Percentiles rank a stretch among this genome's conserved stretches.
These are phyloP conservation scores for Mortierella sp. DNA, from an alignment of 371 early-diverging fungal species.

Conservation along the genomic window DNA sequence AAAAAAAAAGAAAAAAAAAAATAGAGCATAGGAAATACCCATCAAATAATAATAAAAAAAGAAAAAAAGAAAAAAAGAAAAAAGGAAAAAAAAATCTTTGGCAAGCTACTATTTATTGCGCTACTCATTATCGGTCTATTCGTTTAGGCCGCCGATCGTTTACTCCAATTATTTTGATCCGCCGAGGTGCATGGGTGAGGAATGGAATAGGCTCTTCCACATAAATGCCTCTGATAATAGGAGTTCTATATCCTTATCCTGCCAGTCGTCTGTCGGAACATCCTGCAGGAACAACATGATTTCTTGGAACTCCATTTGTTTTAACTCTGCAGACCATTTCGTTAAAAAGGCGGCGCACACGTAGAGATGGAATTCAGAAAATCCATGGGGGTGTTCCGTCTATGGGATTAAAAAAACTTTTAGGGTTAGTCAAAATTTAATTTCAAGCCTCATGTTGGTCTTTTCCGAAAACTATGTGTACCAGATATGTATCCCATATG, in stretches of 20 bases:
- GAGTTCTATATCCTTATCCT: slow-evolving; percentile 91
- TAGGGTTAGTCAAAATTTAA: background rate
- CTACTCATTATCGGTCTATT: too few species aligned
- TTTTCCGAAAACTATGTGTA: slow-evolving; percentile 38
- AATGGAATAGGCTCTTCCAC: slow-evolving; percentile 95
- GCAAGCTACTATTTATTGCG: too few species aligned
- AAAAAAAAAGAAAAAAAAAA: too few species aligned
- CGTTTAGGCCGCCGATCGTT: background rate
- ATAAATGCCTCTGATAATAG: slow-evolving; percentile 95
- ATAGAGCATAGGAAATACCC: too few species aligned
- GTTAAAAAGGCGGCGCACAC: slow-evolving; percentile 97
- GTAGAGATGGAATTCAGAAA: slow-evolving; percentile 96
- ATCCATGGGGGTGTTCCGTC: slow-evolving; percentile 91
- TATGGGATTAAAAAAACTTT: slow-evolving; percentile 29
- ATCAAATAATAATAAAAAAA: too few species aligned
- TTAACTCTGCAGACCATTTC: slow-evolving; percentile 91
- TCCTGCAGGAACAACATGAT: slow-evolving; percentile 96
- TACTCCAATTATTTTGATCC: slow-evolving; percentile 33
- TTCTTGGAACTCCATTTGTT: slow-evolving; percentile 92
- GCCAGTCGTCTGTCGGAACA: slow-evolving; percentile 91
- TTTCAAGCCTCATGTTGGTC: background rate
- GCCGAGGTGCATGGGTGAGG: slow-evolving; percentile 79
- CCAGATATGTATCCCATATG: slow-evolving; percentile 98
- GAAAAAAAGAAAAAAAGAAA: too few species aligned
- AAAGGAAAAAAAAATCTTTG: too few species aligned